These are phyloP conservation scores for Rosa chinensis DNA, from an alignment of 306 rosid species.

Conservation along the genomic window DNA sequence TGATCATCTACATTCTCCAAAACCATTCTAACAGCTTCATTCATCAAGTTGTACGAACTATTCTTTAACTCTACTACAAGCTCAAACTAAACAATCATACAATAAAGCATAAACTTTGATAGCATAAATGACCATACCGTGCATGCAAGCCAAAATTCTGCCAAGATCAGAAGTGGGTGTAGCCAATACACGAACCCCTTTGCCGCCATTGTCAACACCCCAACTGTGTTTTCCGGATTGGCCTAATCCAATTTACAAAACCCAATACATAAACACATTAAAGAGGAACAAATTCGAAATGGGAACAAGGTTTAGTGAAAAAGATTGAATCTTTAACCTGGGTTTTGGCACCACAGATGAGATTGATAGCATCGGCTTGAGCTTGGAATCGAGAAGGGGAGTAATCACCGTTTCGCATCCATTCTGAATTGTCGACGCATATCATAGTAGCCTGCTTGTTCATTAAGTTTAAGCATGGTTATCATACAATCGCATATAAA, in stretches of 20 bases:
- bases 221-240: slow-evolving; percentile 81
- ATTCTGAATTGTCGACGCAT: slow-evolving; percentile 80
- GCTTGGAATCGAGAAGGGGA: slow-evolving; percentile 72
- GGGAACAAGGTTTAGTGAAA: not conserved
- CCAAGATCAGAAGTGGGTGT: slow-evolving; percentile 50
- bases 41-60: not conserved
- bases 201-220: slow-evolving; percentile 78
- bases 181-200: slow-evolving; percentile 60
- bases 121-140: slow-evolving; percentile 37
- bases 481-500: not conserved
- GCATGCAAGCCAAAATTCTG: slow-evolving; percentile 71
- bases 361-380: slow-evolving; percentile 75
- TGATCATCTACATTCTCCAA: not conserved
- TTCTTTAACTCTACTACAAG: not conserved
- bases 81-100: not conserved
- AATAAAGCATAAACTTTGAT: not conserved
- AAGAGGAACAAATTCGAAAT: not conserved
- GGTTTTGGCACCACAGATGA: slow-evolving; percentile 88
- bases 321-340: slow-evolving; percentile 39
- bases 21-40: not conserved
- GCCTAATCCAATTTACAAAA: slow-evolving; percentile 37
- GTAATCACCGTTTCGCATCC: slow-evolving; percentile 85
- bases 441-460: slow-evolving; percentile 71
- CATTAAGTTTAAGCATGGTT: not conserved
- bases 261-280: not conserved